Base-by-base conservation (phyloP, 305 asterid species). In the Ajuga reptans region DNA sequence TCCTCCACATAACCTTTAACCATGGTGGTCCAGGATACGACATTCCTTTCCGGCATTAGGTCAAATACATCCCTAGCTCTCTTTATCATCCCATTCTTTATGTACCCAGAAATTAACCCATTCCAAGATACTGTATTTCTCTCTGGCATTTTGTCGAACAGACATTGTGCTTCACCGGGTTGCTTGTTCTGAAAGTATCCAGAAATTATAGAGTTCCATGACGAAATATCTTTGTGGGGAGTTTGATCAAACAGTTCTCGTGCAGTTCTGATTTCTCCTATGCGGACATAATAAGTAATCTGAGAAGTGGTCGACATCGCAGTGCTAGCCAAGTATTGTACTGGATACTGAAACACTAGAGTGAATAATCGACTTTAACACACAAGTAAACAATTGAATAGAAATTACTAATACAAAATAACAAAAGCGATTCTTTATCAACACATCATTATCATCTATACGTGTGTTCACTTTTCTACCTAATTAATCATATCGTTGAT, bases 101-200 rank as follows among this genome's bases (percentile, higher is more conserved):
- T 46, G 72, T 81, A 86, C 47, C 95, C 92, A 4, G 95, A 80
- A 62, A 88, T 51, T 74, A 88, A 71, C 46, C 84, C 92, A 49
- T 88, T 88, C 90, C 89, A 86, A 34, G 92, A 88, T 61, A 86
- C 82, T 5, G 74, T 68, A 67, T 84, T 88, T 73, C 85, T 81
- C 33, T 70, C 69, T 0, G 92, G 85, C 95, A 88, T 88, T 72
- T 77, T 70, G 17, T 84, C 84, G 46, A 84, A 88, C 69, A 88
- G 50, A 1, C 24, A 39, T 33, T 75, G 78, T 10, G 87, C 90
- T 72, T 80, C 87, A 18, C 34, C 2, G 45, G 87, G 95, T 54
- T 71, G 82, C 50, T 29, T 71, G 72, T 76, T 80, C 33, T 69
- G 80, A 18, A 86, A 86, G 80, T 86, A 86, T 7, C 82, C 84